A percentile compares a stretch with the other conserved stretches of the same genome.
These are phyloP conservation scores for Pleoardoris graminearum DNA, from an alignment of 2,329 filamentous ascomycete species.

Conservation along the genomic window DNA sequence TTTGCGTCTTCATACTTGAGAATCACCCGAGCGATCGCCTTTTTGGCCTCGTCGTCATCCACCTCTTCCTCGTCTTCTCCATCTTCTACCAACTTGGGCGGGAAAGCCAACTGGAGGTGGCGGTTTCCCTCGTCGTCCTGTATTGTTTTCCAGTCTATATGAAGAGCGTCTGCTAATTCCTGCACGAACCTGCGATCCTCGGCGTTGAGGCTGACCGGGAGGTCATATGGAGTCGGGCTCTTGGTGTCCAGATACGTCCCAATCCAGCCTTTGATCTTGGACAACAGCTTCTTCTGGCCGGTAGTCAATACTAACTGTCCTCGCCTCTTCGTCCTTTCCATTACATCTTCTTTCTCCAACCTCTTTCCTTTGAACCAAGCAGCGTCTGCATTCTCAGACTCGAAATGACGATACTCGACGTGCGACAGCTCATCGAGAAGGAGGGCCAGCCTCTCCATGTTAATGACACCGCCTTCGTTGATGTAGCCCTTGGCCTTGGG, in stretches of 20 bases:
- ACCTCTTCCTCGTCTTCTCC: conserved; percentile 66
- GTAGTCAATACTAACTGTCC: conserved; percentile 75
- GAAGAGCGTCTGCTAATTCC: conserved; percentile 73
- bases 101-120: conserved; percentile 67
- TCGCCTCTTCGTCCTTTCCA: conserved; percentile 61
- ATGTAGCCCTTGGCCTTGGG: conserved; percentile 91
- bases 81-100: conserved; percentile 53
- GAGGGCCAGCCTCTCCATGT: conserved; percentile 74
- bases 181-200: conserved; percentile 92
- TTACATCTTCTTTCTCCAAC: conserved; percentile 68
- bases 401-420: conserved; percentile 91
- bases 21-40: conserved; percentile 82
- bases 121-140: conserved; percentile 67
- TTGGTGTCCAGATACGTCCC: conserved; percentile 62
- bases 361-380: conserved; percentile 91
- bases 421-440: conserved; percentile 83
- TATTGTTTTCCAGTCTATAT: conserved; percentile 66
- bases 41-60: conserved; percentile 75
- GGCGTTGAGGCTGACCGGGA: conserved; percentile 73
- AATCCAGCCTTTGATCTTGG: conserved; percentile 80
- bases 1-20: conserved; percentile 90
- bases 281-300: conserved; percentile 79
- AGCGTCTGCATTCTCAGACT: conserved; percentile 83
- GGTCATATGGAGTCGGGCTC: conserved; percentile 62
- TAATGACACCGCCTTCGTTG: conserved; percentile 92